phyloP scores from a whole-genome alignment of 345 rosid genomes.

The Gossypium sturtianum region DNA sequence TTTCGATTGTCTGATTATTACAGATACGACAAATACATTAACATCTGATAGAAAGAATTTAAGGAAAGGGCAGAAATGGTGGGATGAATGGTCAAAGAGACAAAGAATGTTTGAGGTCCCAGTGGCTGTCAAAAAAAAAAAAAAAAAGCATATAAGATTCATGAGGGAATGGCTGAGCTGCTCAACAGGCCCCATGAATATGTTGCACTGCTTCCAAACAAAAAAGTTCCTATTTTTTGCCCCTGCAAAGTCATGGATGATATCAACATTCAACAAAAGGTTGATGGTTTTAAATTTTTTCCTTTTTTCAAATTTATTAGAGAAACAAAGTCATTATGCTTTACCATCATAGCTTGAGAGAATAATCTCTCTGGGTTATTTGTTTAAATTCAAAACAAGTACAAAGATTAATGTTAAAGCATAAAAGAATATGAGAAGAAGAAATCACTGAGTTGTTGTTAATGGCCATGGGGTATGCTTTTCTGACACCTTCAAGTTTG shows the following conservation, averaged over 20 bases:
- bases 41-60: not conserved
- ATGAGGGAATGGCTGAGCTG: slow-evolving; percentile 11
- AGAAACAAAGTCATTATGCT: slow-evolving; percentile 44
- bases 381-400: not conserved
- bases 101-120: slow-evolving; percentile 43
- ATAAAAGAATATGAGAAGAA: not conserved
- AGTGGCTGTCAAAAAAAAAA: not conserved
- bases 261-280: not conserved
- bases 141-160: slow-evolving; percentile 19
- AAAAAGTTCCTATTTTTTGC: not conserved
- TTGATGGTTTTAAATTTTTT: not conserved
- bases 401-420: not conserved
- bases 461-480: not conserved
- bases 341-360: slow-evolving; percentile 25
- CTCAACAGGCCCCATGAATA: slow-evolving; percentile 31
- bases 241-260: not conserved
- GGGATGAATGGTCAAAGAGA: slow-evolving; percentile 29
- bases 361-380: not conserved
- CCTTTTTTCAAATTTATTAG: slow-evolving; percentile 16
- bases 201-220: slow-evolving; percentile 28
- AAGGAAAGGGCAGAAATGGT: not conserved
- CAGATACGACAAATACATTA: not conserved
- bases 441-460: not conserved
- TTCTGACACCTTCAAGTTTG: not conserved
- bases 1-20: not conserved